These are phyloP conservation scores for Leccinum disarticulatum DNA, from an alignment of 768 basidiomycete species.

Conservation along the genomic window DNA sequence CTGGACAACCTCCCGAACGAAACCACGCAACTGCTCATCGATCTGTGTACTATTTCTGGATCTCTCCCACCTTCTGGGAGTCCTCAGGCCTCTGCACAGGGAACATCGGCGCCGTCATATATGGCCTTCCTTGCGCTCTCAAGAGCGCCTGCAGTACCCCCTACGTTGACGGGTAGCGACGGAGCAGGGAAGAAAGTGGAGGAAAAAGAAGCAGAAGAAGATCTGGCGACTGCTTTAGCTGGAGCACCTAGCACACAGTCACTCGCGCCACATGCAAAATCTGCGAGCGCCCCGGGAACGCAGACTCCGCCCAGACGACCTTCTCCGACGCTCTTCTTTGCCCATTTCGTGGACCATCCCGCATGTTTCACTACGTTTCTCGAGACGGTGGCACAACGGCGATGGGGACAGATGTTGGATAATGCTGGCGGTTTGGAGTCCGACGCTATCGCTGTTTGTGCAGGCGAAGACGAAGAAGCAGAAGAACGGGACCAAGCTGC, in stretches of 20 bases:
- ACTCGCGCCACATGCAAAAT: conserved; percentile 6
- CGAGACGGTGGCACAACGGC: conserved; percentile 74
- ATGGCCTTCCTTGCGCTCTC: conserved; percentile 79
- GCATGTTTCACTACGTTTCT: conserved; percentile 83
- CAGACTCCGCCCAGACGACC: conserved; percentile 51
- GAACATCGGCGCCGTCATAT: conserved; percentile 55
- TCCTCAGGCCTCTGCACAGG: conserved; percentile 25
- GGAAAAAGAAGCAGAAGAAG: conserved; percentile 17
- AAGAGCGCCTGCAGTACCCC: conserved; percentile 45
- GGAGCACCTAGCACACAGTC: conserved; percentile 31
- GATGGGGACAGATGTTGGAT: conserved; percentile 78
- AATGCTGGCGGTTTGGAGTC: conserved; percentile 20
- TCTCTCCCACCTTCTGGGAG: conserved; percentile 38
- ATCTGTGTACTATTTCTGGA: conserved; percentile 76
- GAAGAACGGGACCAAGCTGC: conserved; percentile 74
- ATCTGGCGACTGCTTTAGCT: conserved; percentile 13
- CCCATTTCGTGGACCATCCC: conserved; percentile 91
- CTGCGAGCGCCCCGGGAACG: conserved; percentile 13
- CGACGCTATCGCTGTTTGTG: conserved; percentile 9
- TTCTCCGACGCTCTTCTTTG: conserved; percentile 85
- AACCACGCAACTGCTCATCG: conserved; percentile 88
- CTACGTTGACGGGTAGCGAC: conserved; percentile 39
- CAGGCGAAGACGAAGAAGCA: conserved; percentile 42
- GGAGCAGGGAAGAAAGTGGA: conserved; percentile 22
- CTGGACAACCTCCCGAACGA: conserved; percentile 80